Base-by-base conservation (phyloP, 2,329 filamentous ascomycete genomes). In the Bipolaris oryzae region DNA sequence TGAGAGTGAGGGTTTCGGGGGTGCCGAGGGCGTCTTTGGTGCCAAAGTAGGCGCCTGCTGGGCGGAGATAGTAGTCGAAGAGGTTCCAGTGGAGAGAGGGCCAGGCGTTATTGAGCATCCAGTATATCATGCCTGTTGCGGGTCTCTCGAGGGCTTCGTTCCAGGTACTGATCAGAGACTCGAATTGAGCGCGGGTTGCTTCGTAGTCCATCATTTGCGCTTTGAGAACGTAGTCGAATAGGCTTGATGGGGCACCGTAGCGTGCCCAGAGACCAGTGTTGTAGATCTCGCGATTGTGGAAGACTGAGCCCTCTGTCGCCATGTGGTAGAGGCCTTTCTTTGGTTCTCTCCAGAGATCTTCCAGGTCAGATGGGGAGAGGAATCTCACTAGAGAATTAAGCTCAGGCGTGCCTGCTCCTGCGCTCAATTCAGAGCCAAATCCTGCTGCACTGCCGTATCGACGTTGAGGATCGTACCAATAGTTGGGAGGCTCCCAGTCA, bases 101-200 rank as follows among this genome's bases (percentile, higher is more conserved):
- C 85, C 86, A 89, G 0, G 86, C 86, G 43, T 82, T 82, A 61
- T 87, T 87, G 50, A 88, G 70, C 86, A 89, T 88, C 86, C 86
- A 89, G 74, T 89, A 89, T 15, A 89, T 82, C 45, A 84, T 46
- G 0, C 86, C 86, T 0, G 85, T 88, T 0, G 85, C 84, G 0
- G 84, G 82, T 3, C 82, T 75, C 1, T 74, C 69, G 1, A 43
- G 9, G 77, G 77, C 57, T 1, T 78, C 78, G 57, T 69, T 82
- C 80, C 85, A 86, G 0, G 78, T 75, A 2, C 81, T 75, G 0
- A 80, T 76, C 64, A 82, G 88, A 0, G 75, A 84, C 66, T 89
- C 86, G 53, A 84, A 86, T 61, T 87, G 77, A 0, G 85, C 78
- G 2, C 85, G 77, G 0, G 83, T 87, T 1, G 85, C 85, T 71